Evolutionary conservation across 2,329 filamentous ascomycete species (phyloP), one percentile per base, ranked within the genome.

Genomic region (Cytospora mali): DNA sequence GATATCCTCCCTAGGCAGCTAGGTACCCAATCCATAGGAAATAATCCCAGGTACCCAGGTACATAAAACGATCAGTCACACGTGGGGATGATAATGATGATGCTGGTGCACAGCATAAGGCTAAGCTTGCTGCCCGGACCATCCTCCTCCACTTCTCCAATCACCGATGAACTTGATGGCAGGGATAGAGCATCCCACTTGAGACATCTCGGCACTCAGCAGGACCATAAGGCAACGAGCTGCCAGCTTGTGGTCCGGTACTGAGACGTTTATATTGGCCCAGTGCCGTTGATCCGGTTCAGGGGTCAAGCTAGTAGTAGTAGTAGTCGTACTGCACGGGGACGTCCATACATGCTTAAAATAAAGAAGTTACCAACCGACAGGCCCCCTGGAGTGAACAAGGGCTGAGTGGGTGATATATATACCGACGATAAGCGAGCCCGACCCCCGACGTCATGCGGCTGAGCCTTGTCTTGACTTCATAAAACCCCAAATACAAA

Each of bases 171-270:
- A 23, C 79, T 81, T 6, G 78, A 81, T 0, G 82, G 82, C 6
- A 84, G 72, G 6, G 78, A 81, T 9, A 84, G n/a, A n/a, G 76
- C 77, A 84, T 84, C 62, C n/a, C 81, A 82, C 64, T 81, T 82
- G 42, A 76, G 16, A n/a, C n/a, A n/a, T n/a, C n/a, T n/a, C n/a
- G n/a, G n/a, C n/a, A n/a, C n/a, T n/a, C n/a, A n/a, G n/a, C n/a
- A 82, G 80, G 55, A 84, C 82, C 81, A 84, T 84, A 63, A 84
- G n/a, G 73, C 6, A 82, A 83, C 81, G 39, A 83, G 72, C 42
- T 76, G 78, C 82, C 81, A 84, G 23, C 76, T 78, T 14, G 84
- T 69, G 0, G 80, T 83, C 68, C 83, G 83, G 74, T 84, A 85
- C 64, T 81, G 79, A n/a, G 70, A 84, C 84, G 58, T 74, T 25